phyloP scores from a whole-genome alignment of 2,329 filamentous ascomycete species.

The Geosmithia putterillii region DNA sequence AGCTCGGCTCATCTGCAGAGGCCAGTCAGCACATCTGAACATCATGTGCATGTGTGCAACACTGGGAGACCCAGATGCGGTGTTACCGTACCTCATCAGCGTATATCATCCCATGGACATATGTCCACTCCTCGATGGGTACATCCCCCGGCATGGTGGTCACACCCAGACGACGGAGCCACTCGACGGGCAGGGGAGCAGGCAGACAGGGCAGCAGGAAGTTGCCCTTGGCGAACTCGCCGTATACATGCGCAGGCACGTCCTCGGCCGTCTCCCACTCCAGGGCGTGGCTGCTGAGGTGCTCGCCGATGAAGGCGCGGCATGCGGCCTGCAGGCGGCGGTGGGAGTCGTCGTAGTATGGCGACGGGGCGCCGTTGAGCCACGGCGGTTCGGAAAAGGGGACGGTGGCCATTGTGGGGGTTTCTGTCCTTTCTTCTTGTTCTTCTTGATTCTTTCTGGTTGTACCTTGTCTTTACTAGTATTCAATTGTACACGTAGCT shows the following conservation, averaged over 20 bases:
- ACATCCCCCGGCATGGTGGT: constrained; percentile 52
- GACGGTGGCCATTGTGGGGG: background rate
- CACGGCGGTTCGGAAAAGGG: constrained; percentile 67
- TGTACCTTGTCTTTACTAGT: background rate
- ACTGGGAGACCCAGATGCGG: too few relatives aligned
- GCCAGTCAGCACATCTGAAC: too few relatives aligned
- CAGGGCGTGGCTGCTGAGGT: constrained; percentile 48
- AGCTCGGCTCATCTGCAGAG: constrained; percentile 46
- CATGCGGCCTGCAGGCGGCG: constrained; percentile 54
- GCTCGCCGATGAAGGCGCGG: constrained; percentile 50
- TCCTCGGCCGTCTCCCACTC: constrained; percentile 59
- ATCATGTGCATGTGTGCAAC: too few relatives aligned
- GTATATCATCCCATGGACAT: constrained; percentile 59
- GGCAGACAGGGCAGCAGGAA: constrained; percentile 63
- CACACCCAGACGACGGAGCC: constrained; percentile 54
- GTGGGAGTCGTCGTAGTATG: constrained; percentile 58
- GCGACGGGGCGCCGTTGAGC: constrained; percentile 55
- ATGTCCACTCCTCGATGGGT: constrained; percentile 63
- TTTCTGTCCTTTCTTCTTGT: background rate
- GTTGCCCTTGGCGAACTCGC: constrained; percentile 49
- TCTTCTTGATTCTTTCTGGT: background rate
- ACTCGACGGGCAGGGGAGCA: constrained; percentile 54
- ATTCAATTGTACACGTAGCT: too few relatives aligned
- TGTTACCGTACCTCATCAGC: constrained; percentile 46
- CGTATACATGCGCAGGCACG: constrained; percentile 51